Evolutionary conservation across 768 basidiomycete species (phyloP).

Genomic region (Stropharia rugosoannulata): DNA sequence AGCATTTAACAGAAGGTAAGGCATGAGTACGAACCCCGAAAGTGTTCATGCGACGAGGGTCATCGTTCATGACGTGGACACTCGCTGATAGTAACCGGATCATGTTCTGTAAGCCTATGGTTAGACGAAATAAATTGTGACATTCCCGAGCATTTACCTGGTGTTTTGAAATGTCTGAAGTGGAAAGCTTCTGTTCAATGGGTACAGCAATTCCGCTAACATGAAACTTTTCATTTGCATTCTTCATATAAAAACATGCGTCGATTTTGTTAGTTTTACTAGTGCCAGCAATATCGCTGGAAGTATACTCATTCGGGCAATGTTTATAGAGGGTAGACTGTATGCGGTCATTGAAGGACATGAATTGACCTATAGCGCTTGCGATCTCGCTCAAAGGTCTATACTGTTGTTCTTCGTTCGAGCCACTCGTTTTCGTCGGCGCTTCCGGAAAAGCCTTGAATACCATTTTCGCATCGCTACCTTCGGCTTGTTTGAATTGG

Average conservation of each 20-base stretch:
- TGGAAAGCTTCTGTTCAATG: slow-evolving; percentile 13
- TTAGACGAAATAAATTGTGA: not conserved
- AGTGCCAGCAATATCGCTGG: slow-evolving; percentile 12
- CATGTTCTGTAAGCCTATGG: slow-evolving; percentile 7
- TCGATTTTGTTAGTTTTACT: slow-evolving; percentile 11
- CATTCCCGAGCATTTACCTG: not conserved
- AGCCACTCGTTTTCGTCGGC: no score
- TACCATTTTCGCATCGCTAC: no score
- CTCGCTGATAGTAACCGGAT: slow-evolving; percentile 1
- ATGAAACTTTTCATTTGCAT: not conserved
- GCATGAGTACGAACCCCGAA: slow-evolving; percentile 15
- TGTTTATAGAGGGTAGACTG: no score
- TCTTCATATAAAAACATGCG: slow-evolving; percentile 10
- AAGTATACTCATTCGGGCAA: not conserved
- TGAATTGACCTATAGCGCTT: no score
- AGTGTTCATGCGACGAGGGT: slow-evolving; percentile 20
- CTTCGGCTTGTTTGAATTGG: no score
- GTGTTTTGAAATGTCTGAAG: not conserved
- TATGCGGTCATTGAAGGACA: no score
- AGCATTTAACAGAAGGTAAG: not conserved
- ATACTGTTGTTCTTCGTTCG: no score
- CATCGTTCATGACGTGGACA: slow-evolving; percentile 23
- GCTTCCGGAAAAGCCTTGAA: no score
- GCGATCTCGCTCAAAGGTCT: no score
- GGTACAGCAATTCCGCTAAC: slow-evolving; percentile 9